Conservation (phyloP, 192 early-diverging fungal species). For the Coemansia sp. region DNA sequence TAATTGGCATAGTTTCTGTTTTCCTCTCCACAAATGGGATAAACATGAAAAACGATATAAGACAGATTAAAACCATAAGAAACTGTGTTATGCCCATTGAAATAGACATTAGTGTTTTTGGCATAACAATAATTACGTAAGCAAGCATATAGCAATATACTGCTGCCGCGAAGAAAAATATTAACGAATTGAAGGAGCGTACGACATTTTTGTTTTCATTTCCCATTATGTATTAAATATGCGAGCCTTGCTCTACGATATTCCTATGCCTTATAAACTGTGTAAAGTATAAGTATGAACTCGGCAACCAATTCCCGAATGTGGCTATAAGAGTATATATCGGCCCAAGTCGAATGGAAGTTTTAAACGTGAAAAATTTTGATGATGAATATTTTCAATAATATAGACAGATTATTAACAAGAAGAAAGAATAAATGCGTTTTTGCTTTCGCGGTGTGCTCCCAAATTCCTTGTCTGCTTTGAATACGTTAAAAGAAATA, state of each 20-base stretch:
- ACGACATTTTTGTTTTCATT: background rate
- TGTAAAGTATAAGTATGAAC: background rate
- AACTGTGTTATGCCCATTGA: background rate
- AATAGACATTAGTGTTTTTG: background rate
- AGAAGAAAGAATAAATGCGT: background rate
- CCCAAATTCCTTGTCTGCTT: background rate
- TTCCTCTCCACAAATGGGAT: background rate
- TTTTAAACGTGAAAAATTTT: background rate
- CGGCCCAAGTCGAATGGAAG: background rate
- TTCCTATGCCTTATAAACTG: background rate
- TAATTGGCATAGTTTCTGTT: background rate
- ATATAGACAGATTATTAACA: background rate
- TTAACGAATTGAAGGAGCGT: background rate
- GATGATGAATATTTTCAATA: background rate
- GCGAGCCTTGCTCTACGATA: background rate
- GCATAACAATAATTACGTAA: background rate
- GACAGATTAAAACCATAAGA: background rate
- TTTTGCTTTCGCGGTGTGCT: background rate
- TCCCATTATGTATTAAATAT: background rate
- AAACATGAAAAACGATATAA: background rate
- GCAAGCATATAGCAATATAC: background rate
- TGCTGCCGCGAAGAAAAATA: background rate
- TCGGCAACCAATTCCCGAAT: background rate
- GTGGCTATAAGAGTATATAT: background rate
- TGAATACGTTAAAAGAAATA: background rate